Base-by-base conservation (phyloP, 2,329 filamentous ascomycete genomes). In the Beauveria australis region DNA sequence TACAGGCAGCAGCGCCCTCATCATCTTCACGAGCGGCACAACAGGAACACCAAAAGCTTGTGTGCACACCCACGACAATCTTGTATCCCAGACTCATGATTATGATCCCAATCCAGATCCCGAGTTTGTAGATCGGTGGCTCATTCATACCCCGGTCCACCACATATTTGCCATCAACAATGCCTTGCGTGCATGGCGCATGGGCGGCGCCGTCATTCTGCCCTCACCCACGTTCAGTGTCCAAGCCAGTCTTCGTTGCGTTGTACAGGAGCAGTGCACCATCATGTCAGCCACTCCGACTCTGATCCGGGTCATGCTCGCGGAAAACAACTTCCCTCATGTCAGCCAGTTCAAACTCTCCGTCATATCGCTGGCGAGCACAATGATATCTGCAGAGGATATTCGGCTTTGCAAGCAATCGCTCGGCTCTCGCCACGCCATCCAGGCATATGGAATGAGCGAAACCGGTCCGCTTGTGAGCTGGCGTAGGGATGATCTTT, bases 21-120 rank as follows among this genome's bases (percentile, higher is more conserved):
- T 80, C 53, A 69, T 79, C 37, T 80, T 80, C 66, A 80, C 78
- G 22, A 79, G 77, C 63, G 78, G 78, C 22, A 81, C 78, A n/a
- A 79, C 77, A 0, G 76, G 75, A 6, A 66, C 73, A 0, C 76
- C 78, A 5, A 81, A 81, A 64, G 77, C 73, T 53, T 79, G 77
- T 61, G 70, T 71, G 16, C 73, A 78, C 62, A 76, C 74, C 6
- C 71, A 73, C 64, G 63, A 68, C 33, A 78, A 76, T 60, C 60
- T 76, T n/a, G 68, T 74, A 8, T 73, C 75, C 1, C 70, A 74
- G 60, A 70, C 69, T 16, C 67, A 70, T 62, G 68, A 73, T 54
- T 73, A 75, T 59, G 73, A 75, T 46, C 67, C 73, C 43, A 71
- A 74, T 41, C 64, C 67, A 43, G 69, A 71, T 57, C 53, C 64